A percentile compares a stretch with the other conserved stretches of the same genome.
These are phyloP conservation scores for Phytophthora pini DNA, from an alignment of 352 stramenopile genomes.

Conservation along the genomic window DNA sequence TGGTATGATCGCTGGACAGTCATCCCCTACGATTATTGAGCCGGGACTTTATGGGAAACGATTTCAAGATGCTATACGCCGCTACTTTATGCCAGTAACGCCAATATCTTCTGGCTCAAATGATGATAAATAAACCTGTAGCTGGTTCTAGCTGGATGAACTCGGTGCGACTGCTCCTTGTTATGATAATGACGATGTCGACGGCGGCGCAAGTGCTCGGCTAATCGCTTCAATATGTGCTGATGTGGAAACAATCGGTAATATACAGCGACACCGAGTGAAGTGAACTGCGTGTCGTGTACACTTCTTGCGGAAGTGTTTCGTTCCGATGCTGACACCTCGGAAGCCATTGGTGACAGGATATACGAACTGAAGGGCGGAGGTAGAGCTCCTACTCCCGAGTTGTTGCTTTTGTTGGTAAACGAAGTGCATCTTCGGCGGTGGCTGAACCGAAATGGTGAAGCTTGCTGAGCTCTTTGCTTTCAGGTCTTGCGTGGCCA, in stretches of 20 bases:
- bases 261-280: conserved; percentile 67
- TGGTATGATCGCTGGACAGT: conserved; percentile 98
- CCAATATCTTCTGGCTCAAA: conserved; percentile 65
- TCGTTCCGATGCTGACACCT: conserved; percentile 58
- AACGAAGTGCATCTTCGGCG: conserved; percentile 55
- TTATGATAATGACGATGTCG: conserved; percentile 15
- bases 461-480: conserved; percentile 38
- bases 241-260: conserved; percentile 58
- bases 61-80: conserved; percentile 94
- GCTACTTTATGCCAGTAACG: conserved; percentile 98
- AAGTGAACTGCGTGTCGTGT: conserved; percentile 54
- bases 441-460: conserved; percentile 53
- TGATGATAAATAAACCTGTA: conserved; percentile 38
- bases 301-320: conserved; percentile 66
- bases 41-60: conserved; percentile 96
- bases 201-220: conserved; percentile 40
- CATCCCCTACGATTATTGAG: conserved; percentile 98
- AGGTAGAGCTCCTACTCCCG: background rate
- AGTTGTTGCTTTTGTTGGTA: conserved; percentile 18
- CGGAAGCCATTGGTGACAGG: conserved; percentile 57
- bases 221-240: conserved; percentile 63
- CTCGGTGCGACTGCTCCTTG: background rate
- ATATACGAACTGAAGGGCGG: conserved; percentile 39
- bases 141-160: background rate
- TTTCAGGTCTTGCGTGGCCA: conserved; percentile 64